A percentile compares a stretch with the other conserved stretches of the same genome.
Evolutionary conservation across 257 asterid species (phyloP).

Genomic region (Gardenia jasminoides): DNA sequence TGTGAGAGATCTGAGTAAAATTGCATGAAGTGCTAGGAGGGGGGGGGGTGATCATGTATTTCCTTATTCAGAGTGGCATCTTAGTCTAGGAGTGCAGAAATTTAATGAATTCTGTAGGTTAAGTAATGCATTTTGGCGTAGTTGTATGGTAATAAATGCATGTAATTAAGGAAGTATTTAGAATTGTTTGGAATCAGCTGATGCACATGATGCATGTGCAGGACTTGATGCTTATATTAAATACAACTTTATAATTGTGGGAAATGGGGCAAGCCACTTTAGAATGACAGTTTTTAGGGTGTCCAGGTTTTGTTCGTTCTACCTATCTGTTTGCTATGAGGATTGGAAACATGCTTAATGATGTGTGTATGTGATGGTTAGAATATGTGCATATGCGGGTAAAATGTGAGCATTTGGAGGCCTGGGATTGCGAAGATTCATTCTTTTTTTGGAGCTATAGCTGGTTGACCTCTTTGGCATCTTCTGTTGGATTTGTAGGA

Average conservation of each 20-base stretch:
- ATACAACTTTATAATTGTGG: neutral
- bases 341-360: neutral
- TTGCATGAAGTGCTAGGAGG: neutral
- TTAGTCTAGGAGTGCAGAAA: neutral
- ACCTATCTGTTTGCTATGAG: neutral
- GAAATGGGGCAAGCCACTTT: neutral
- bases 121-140: neutral
- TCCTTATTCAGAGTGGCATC: neutral
- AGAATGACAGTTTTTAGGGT: neutral
- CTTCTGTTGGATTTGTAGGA: slow-evolving; percentile 22
- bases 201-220: neutral
- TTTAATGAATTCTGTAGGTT: neutral
- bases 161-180: neutral
- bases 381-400: neutral
- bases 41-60: neutral
- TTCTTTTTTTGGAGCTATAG: neutral
- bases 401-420: neutral
- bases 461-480: slow-evolving; percentile 3
- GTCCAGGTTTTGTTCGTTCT: neutral
- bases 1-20: neutral
- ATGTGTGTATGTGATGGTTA: neutral
- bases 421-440: neutral
- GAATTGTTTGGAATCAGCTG: neutral
- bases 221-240: neutral
- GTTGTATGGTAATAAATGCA: neutral